These are phyloP conservation scores for Solanum pinnatisectum DNA, from an alignment of 257 asterid species.

Conservation along the genomic window DNA sequence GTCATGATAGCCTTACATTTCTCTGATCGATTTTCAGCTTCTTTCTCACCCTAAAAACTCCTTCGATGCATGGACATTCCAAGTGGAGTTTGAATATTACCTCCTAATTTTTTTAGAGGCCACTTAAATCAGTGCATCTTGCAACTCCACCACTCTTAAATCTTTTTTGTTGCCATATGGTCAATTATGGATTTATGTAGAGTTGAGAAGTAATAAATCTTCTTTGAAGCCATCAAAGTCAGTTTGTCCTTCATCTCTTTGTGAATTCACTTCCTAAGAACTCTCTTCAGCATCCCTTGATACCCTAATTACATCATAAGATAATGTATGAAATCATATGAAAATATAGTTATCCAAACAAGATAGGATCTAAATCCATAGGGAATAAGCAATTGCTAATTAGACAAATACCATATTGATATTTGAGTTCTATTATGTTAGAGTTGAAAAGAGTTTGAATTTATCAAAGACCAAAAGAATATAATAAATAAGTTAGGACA, in stretches of 20 bases:
- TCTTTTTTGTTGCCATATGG: not conserved
- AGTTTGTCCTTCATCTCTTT: not conserved
- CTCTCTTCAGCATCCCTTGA: not conserved
- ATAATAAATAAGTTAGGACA: too few species aligned
- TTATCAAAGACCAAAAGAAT: not conserved
- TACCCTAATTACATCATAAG: too few species aligned
- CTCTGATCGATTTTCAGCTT: not conserved
- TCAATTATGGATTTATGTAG: not conserved
- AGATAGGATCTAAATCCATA: too few species aligned
- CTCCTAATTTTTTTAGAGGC: not conserved
- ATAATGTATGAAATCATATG: too few species aligned
- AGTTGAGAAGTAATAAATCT: not conserved
- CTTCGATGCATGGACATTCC: not conserved
- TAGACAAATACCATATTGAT: not conserved
- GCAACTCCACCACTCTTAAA: not conserved
- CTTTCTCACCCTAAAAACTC: not conserved
- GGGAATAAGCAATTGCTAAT: too few species aligned
- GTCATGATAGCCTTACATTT: not conserved
- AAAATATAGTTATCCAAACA: too few species aligned
- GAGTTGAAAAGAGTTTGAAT: not conserved
- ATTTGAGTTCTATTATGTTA: too few species aligned
- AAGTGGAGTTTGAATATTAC: not conserved
- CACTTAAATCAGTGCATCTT: not conserved
- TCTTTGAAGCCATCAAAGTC: too few species aligned
- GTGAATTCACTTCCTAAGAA: not conserved